Evolutionary conservation across 192 early-diverging fungal genomes (phyloP), one percentile per base, ranked within the genome.

Genomic region (Allomyces arbusculus): DNA sequence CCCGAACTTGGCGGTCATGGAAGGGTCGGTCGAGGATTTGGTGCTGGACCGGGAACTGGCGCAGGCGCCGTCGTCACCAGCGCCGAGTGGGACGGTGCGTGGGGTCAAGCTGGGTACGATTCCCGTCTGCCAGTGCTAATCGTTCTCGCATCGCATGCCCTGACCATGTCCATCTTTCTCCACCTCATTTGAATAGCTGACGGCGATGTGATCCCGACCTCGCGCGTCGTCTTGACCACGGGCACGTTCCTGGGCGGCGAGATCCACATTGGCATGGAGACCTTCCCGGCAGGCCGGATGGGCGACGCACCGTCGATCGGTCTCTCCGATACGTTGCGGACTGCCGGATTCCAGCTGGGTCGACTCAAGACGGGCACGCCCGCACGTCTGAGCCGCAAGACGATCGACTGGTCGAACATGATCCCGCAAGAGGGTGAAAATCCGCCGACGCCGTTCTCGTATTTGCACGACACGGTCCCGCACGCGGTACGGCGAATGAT

Each of bases 351-450:
- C 65, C 78, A 78, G 44, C 79, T 91, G 28, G 83, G 84, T 1
- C 69, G 89, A n/a, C 79, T 91, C 69, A 91, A 91, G 71, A 91
- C 89, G n/a, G 89, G 89, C 23, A 91, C 89, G 11, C 89, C 89
- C 26, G 83, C 89, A 14, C 71, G 89, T 63, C 74, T 91, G 50
- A 84, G 87, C 64, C 86, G 87, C 45, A 75, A 76, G 63, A 88
- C 84, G 24, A 89, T 91, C 28, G 78, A 91, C 71, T 91, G 84
- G 72, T 75, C 79, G 22, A 78, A 77, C 26, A 74, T 91, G 64
- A 71, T 67, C 4, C 72, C 75, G 16, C 87, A 91, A 68, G 66
- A 79, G 45, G 89, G 89, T 19, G 89, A 91, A 62, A 72, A 79
- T 55, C 86, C 86, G 1, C 77, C 82, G 8, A 76, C 76, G 1